A percentile compares a stretch with the other conserved stretches of the same genome.
These are phyloP conservation scores for Golubevia sp. DNA, from an alignment of 1,284 basidiomycete genomes.

Conservation along the genomic window DNA sequence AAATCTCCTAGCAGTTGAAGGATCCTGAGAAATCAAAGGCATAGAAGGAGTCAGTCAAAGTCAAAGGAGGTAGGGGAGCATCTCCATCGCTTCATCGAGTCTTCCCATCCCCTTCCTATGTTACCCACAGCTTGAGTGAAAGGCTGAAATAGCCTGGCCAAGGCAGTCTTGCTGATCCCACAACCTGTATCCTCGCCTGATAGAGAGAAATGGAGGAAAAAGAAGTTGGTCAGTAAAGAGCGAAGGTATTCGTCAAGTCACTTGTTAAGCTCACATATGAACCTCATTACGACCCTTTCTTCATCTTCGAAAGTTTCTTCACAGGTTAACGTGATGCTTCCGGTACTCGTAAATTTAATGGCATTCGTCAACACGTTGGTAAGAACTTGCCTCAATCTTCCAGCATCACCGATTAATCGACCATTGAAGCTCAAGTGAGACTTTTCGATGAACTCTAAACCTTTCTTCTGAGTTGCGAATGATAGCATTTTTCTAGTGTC, in stretches of 20 bases:
- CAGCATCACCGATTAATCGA: slow-evolving; percentile 45
- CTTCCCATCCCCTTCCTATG: too few species aligned
- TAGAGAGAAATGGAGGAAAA: too few species aligned
- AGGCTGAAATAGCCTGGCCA: slow-evolving; percentile 43
- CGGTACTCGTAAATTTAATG: slow-evolving; percentile 51
- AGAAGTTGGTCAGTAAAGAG: too few species aligned
- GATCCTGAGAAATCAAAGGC: too few species aligned
- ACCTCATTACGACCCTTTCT: slow-evolving; percentile 33
- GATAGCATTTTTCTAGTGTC: slow-evolving; percentile 59
- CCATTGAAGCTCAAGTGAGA: slow-evolving; percentile 39
- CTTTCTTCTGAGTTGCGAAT: slow-evolving; percentile 58
- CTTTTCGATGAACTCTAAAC: slow-evolving; percentile 54
- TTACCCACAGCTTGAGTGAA: slow-evolving; percentile 53
- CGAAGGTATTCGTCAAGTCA: too few species aligned
- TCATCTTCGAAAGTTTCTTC: slow-evolving; percentile 37
- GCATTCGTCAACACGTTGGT: slow-evolving; percentile 56
- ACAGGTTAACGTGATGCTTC: slow-evolving; percentile 43
- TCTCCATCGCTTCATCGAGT: too few species aligned
- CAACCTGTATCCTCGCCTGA: slow-evolving; percentile 53
- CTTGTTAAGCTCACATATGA: slow-evolving; percentile 48
- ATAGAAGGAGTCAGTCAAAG: too few species aligned
- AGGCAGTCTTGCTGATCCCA: slow-evolving; percentile 39
- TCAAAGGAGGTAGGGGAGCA: too few species aligned
- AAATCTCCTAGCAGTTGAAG: slow-evolving; percentile 47
- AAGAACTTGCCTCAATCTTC: slow-evolving; percentile 48